phyloP scores from a whole-genome alignment of 176 grass and related monocot species.

The Eleusine coracana region DNA sequence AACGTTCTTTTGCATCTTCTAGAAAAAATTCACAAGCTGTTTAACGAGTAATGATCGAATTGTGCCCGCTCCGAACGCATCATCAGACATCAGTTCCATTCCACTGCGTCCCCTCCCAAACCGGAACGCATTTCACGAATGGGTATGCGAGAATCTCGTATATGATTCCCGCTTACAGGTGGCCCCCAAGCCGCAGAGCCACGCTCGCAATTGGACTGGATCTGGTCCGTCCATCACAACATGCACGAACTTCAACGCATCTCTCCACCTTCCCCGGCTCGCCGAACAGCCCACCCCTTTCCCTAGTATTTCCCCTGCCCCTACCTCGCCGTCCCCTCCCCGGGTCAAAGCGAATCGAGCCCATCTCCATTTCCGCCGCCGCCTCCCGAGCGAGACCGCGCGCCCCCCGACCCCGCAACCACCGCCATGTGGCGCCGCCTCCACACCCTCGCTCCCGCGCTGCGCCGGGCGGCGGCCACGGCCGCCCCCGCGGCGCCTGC shows the following conservation, averaged over 20 bases:
- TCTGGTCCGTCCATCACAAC: not conserved
- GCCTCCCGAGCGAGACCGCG: constrained; percentile 42
- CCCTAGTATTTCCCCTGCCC: not conserved
- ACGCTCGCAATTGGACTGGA: not conserved
- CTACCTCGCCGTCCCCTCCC: constrained; percentile 19
- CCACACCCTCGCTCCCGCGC: constrained; percentile 59
- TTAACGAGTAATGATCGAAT: too few relatives aligned
- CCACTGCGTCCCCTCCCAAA: too few relatives aligned
- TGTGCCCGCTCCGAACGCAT: too few relatives aligned
- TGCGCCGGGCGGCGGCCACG: constrained; percentile 37
- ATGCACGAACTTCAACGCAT: not conserved
- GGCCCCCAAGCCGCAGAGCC: too few relatives aligned
- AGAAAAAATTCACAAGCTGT: too few relatives aligned
- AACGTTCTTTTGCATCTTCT: too few relatives aligned
- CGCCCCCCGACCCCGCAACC: not conserved
- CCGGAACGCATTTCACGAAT: too few relatives aligned
- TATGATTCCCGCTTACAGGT: too few relatives aligned
- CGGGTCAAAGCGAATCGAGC: not conserved
- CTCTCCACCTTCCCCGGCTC: not conserved
- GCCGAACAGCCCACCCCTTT: not conserved
- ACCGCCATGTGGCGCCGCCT: constrained; percentile 76
- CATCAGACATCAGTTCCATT: too few relatives aligned
- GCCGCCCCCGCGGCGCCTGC: not conserved
- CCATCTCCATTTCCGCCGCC: constrained; percentile 23
- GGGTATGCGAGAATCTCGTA: too few relatives aligned